Evolutionary conservation across 163 green algal species (phyloP).

Genomic region (Scenedesmus sp.): DNA sequence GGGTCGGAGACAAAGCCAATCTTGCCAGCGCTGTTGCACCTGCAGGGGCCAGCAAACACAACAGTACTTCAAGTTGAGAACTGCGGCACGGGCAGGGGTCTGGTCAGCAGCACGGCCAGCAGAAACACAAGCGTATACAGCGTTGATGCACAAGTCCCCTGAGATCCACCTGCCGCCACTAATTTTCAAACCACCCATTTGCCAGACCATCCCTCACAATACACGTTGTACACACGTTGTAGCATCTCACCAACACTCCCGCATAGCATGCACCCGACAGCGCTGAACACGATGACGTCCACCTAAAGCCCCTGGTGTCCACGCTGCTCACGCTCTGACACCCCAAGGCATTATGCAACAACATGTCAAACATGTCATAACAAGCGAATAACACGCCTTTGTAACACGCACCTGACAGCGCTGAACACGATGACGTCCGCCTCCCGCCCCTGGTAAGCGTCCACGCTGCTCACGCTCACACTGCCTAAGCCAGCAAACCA

Average conservation of each 20-base stretch:
- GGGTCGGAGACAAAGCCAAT: conserved; percentile 83
- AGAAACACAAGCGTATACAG: not conserved
- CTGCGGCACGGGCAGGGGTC: not conserved
- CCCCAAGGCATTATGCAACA: not conserved
- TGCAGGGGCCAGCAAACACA: not conserved
- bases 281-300: conserved; percentile 90
- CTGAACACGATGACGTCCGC: conserved; percentile 93
- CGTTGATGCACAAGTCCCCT: not conserved
- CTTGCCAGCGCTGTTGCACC: conserved; percentile 58
- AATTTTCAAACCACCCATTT: conserved; percentile 83
- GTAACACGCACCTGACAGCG: conserved; percentile 70
- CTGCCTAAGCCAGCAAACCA: conserved; percentile 28
- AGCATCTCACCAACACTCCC: too few species aligned
- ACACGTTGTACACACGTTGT: too few species aligned
- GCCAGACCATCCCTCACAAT: not conserved
- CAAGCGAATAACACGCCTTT: too few species aligned
- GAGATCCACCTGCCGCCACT: conserved; percentile 95
- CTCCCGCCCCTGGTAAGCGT: conserved; percentile 94
- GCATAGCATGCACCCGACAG: conserved; percentile 67
- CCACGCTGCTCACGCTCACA: conserved; percentile 75
- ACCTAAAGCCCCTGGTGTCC: conserved; percentile 94
- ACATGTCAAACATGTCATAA: too few species aligned
- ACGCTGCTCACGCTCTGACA: conserved; percentile 71
- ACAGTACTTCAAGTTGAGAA: not conserved
- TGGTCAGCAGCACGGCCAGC: not conserved